Conservation (phyloP, 371 early-diverging fungal species). For the Circinella umbellata region DNA sequence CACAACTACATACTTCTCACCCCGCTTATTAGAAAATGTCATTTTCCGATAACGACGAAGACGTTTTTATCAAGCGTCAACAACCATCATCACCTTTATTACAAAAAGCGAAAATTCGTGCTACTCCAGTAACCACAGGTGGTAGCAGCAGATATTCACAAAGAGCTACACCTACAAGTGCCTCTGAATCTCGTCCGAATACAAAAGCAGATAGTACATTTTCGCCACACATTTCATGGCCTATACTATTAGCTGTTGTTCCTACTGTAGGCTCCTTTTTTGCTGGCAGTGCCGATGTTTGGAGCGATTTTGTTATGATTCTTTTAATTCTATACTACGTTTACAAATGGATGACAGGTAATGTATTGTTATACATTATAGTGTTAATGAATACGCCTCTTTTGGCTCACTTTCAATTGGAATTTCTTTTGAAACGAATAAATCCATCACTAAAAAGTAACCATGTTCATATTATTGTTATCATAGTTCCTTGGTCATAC, state of each 20-base stretch:
- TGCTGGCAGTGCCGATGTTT: constrained; percentile 67
- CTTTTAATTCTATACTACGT: constrained; percentile 67
- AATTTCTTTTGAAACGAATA: neutral
- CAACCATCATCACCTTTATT: neutral
- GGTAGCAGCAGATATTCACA: too few species aligned
- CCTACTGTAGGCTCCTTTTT: constrained; percentile 70
- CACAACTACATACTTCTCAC: too few species aligned
- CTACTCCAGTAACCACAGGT: neutral
- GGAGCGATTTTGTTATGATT: constrained; percentile 70
- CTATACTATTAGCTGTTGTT: constrained; percentile 64
- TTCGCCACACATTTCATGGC: constrained; percentile 57
- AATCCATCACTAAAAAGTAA: too few species aligned
- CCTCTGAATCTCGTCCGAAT: neutral
- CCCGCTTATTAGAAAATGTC: neutral
- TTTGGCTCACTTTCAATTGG: too few species aligned
- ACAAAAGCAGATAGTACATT: constrained; percentile 14
- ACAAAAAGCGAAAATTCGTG: constrained; percentile 13
- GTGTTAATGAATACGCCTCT: too few species aligned
- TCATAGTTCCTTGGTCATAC: constrained; percentile 70
- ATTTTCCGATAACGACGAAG: constrained; percentile 27
- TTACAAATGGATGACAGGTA: constrained; percentile 75
- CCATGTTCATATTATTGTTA: neutral
- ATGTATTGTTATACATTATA: neutral
- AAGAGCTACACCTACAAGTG: too few species aligned
- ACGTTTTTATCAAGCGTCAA: constrained; percentile 15